A percentile compares a stretch with the other conserved stretches of the same genome.
These are phyloP conservation scores for Babesia ovata DNA, from an alignment of 169 alveolate genomes.

Conservation along the genomic window DNA sequence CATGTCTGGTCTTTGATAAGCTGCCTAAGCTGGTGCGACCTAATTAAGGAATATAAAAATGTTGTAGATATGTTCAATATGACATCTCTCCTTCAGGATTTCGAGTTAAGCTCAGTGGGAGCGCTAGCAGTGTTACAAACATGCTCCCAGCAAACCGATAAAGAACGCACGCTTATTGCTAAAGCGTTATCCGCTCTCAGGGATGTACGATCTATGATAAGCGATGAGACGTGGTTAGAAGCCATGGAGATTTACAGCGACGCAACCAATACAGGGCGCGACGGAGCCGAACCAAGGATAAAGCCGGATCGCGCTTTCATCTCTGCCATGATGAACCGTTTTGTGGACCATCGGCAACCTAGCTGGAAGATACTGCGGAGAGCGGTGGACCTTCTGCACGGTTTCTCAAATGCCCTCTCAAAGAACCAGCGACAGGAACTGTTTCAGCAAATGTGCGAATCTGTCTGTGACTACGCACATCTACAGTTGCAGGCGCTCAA, in stretches of 20 bases:
- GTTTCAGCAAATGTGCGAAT: slow-evolving; percentile 15
- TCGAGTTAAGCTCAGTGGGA: slow-evolving; percentile 2
- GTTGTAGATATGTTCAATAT: not conserved
- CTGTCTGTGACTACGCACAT: slow-evolving; percentile 13
- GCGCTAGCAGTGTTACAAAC: slow-evolving; percentile 29
- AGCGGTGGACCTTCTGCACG: slow-evolving; percentile 6
- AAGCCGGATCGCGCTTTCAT: slow-evolving; percentile 2
- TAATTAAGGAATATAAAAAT: not conserved
- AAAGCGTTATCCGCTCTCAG: slow-evolving; percentile 3
- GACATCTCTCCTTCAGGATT: not conserved
- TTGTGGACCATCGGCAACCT: not conserved
- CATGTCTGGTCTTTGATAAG: slow-evolving; percentile 8
- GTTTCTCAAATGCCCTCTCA: not conserved
- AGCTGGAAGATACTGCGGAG: not conserved
- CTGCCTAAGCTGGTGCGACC: slow-evolving; percentile 40
- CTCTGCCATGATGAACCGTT: slow-evolving; percentile 5
- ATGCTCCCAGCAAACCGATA: slow-evolving; percentile 10
- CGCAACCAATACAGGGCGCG: not conserved
- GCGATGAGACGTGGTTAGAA: slow-evolving; percentile 22
- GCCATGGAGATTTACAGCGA: slow-evolving; percentile 4
- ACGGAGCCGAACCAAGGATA: slow-evolving; percentile 4
- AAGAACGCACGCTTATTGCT: not conserved
- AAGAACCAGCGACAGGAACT: slow-evolving; percentile 1
- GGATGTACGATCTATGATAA: not conserved
- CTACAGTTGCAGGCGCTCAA: slow-evolving; percentile 10